Conservation (phyloP, 345 rosid genomes). For the Aquilaria sinensis region DNA sequence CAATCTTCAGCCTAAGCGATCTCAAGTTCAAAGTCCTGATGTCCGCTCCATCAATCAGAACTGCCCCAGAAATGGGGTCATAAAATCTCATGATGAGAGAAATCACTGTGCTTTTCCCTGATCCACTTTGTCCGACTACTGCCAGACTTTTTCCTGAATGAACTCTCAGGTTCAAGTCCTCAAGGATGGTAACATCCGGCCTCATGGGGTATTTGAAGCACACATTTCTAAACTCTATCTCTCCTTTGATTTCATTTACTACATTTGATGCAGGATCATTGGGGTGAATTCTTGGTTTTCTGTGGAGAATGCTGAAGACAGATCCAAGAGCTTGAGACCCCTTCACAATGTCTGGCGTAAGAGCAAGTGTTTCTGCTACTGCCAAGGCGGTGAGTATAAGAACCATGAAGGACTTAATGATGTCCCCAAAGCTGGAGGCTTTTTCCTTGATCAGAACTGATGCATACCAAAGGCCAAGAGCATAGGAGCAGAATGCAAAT, state of each 20-base stretch:
- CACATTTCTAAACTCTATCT: conserved; percentile 52
- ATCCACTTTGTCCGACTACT: conserved; percentile 75
- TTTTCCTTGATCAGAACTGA: conserved; percentile 50
- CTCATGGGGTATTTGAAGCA: conserved; percentile 63
- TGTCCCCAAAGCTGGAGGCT: conserved; percentile 42
- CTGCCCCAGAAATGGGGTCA: conserved; percentile 46
- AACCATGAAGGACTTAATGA: conserved; percentile 67
- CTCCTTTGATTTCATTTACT: conserved; percentile 43
- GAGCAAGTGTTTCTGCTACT: conserved; percentile 76
- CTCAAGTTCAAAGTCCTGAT: conserved; percentile 55
- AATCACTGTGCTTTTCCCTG: conserved; percentile 81
- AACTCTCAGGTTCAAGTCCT: conserved; percentile 39
- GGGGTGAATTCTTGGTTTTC: conserved; percentile 46
- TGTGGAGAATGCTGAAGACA: conserved; percentile 56
- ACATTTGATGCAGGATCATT: conserved; percentile 30
- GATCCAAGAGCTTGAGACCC: conserved; percentile 78
- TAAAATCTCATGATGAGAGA: conserved; percentile 66
- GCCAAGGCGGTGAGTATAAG: conserved; percentile 56
- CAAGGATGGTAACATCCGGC: conserved; percentile 49
- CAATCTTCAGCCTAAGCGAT: conserved; percentile 50
- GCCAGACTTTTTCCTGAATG: conserved; percentile 65
- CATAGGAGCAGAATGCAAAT: conserved; percentile 54
- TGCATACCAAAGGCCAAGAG: conserved; percentile 87
- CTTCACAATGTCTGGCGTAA: conserved; percentile 80
- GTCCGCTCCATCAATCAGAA: conserved; percentile 56